These are phyloP conservation scores for Lepidium africanum DNA, from an alignment of 345 rosid species.

Conservation along the genomic window DNA sequence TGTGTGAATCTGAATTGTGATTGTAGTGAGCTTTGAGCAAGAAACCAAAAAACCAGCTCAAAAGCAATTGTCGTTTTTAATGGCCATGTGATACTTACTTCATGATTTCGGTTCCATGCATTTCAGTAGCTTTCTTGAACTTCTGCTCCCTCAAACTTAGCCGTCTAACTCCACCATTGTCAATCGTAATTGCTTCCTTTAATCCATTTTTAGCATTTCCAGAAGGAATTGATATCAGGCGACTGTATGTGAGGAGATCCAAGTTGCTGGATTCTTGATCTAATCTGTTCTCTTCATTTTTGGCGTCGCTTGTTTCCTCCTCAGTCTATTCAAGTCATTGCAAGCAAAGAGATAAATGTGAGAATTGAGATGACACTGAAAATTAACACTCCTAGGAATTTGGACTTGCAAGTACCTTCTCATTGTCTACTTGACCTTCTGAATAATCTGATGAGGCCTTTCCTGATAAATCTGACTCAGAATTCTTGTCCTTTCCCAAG, in stretches of 20 bases:
- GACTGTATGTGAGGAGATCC: slow-evolving; percentile 36
- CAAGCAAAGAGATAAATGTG: background rate
- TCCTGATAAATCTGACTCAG: slow-evolving; percentile 45
- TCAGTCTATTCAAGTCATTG: slow-evolving; percentile 33
- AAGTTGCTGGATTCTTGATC: slow-evolving; percentile 23
- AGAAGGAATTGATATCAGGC: slow-evolving; percentile 49
- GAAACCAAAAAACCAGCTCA: background rate
- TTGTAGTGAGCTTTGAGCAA: background rate
- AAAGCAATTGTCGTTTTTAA: background rate
- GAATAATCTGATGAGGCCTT: slow-evolving; percentile 27
- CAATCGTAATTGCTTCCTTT: slow-evolving; percentile 38
- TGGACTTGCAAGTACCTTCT: slow-evolving; percentile 23
- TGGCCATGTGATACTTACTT: slow-evolving; percentile 33
- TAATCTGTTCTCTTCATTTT: slow-evolving; percentile 20
- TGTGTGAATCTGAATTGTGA: slow-evolving; percentile 50
- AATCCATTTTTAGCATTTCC: slow-evolving; percentile 51
- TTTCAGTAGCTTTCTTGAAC: slow-evolving; percentile 47
- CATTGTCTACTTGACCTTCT: slow-evolving; percentile 29
- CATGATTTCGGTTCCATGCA: slow-evolving; percentile 46
- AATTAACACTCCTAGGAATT: background rate
- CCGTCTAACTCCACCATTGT: slow-evolving; percentile 46
- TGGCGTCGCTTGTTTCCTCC: slow-evolving; percentile 34
- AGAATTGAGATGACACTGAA: background rate
- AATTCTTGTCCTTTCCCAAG: slow-evolving; percentile 32
- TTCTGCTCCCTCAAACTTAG: slow-evolving; percentile 60